Evolutionary conservation across 106 monocot genomes (phyloP), one percentile per base, ranked within the genome.

Genomic region (Allium sativum): DNA sequence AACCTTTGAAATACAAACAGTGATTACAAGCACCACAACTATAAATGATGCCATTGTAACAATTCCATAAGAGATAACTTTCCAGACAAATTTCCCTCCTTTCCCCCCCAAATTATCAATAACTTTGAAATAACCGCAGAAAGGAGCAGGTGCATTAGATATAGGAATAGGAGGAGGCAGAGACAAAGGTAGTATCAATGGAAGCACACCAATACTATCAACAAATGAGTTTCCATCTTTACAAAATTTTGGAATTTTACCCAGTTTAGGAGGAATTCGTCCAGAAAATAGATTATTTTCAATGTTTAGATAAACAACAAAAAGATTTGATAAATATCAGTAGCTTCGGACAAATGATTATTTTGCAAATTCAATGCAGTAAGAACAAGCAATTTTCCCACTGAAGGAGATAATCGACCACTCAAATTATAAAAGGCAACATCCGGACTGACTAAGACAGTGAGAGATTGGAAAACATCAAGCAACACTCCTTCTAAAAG

Each of bases 251-350:
- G 91, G 84, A 62, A 91, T 88, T 22, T 42, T 81, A 12, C 78
- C 71, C 73, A 98, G 71, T 51, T 85, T 98, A 52, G 11, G 56
- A 48, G 96, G 96, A n/a, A 98, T 70, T 21, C 79, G 80, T 70
- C 91, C 96, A 60, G 91, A 84, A 64, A 98, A 98, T 9, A 91
- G 59, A 72, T 98, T 98, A 58, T 91, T 91, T 72, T 84, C 91
- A 64, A 98, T 67, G 61, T 98, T 85, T 82, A 98, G 78, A 68
- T 91, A 74, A 68, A 65, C 61, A 50, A 98, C 77, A 56, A 79
- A 78, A 76, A 91, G 96, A 82, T 82, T 73, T 74, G 90, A 79
- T 76, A 98, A 73, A 87, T 72, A 66, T 85, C 75, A 57, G 91
- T 91, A 40, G 54, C 74, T 13, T 87, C 96, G 64, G 80, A 78